Evolutionary conservation across 2,329 filamentous ascomycete species (phyloP), one percentile per base, ranked within the genome.

Genomic region (Aspergillus nomiae): DNA sequence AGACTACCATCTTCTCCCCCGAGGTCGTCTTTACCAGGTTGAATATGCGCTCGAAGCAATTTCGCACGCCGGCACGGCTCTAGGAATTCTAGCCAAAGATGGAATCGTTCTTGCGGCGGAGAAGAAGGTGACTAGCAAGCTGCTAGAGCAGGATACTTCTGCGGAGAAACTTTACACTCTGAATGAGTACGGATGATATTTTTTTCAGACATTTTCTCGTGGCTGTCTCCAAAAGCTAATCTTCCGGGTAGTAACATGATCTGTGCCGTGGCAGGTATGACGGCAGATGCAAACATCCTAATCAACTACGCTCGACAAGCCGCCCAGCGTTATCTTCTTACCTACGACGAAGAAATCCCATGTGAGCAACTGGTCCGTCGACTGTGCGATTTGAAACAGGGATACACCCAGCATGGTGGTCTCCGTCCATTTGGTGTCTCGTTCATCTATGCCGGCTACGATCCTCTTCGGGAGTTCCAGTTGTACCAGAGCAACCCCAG

Each of bases 1-100:
- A 97, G 94, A 99, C 95, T 73, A 99, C 95, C 78, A 99, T 99
- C 87, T 99, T 99, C 89, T 99, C 95, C 65, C 95, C 95, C 64
- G 95, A 84, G 95, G 95, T 69, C 94, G 95, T 76, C 88, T 99
- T 65, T 99, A 99, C 82, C 95, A 99, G 83, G 95, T 99, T 74
- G 95, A 99, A 87, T 99, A 99, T 86, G 96, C 95, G 30, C 88
- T 99, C 58, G 95, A 99, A 81, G 95, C 95, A 77, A 99, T 99
- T 77, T 99, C 95, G 70, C 95, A 99, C 75, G 95, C 95, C 71
- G 95, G 95, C 72, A 99, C 95, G 56, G 95, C 95, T 69, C 89
- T 99, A 73, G 95, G 95, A 61, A 97, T 99, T 76, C 86, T 99
- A 69, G 95, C 96, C 70, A 94, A 96, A 81, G 95, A 99, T 87